phyloP scores from a whole-genome alignment of 495 filamentous ascomycete species.

The Penicillium pancosmium region DNA sequence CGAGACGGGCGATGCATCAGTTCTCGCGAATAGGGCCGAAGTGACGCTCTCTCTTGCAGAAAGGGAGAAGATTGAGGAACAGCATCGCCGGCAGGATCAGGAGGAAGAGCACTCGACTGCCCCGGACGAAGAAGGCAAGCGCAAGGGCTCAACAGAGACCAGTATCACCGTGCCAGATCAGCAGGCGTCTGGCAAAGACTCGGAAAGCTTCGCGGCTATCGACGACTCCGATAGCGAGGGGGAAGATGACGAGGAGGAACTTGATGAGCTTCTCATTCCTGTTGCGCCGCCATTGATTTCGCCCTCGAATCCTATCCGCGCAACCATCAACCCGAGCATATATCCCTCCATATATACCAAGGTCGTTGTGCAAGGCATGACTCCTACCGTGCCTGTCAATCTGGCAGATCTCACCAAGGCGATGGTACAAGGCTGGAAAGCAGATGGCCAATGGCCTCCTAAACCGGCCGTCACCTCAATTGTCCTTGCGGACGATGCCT shows the following conservation, averaged over 20 bases:
- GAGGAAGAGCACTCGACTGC: slow-evolving; percentile 32
- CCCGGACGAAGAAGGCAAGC: slow-evolving; percentile 26
- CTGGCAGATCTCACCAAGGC: slow-evolving; percentile 76
- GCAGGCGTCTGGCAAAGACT: slow-evolving; percentile 8
- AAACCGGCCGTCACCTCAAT: slow-evolving; percentile 46
- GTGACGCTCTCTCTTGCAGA: slow-evolving; percentile 31
- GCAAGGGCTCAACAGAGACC: slow-evolving; percentile 35
- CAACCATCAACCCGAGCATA: slow-evolving; percentile 67
- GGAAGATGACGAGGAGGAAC: slow-evolving; percentile 32
- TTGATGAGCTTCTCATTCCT: slow-evolving; percentile 55
- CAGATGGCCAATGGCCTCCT: slow-evolving; percentile 93
- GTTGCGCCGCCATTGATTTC: slow-evolving; percentile 69
- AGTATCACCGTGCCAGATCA: slow-evolving; percentile 37
- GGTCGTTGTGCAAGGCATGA: slow-evolving; percentile 73
- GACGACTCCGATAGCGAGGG: slow-evolving; percentile 26
- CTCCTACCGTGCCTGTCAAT: slow-evolving; percentile 85
- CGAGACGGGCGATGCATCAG: slow-evolving; percentile 4
- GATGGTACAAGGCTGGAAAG: slow-evolving; percentile 90
- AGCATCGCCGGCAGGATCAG: slow-evolving; percentile 17
- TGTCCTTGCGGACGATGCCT: slow-evolving; percentile 38
- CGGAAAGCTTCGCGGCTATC: slow-evolving; percentile 13
- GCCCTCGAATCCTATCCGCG: slow-evolving; percentile 67
- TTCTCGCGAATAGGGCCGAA: slow-evolving; percentile 9
- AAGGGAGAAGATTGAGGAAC: slow-evolving; percentile 21
- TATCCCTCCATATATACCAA: slow-evolving; percentile 89